Evolutionary conservation across 306 rosid species (phyloP).

Genomic region (Quercus robur): DNA sequence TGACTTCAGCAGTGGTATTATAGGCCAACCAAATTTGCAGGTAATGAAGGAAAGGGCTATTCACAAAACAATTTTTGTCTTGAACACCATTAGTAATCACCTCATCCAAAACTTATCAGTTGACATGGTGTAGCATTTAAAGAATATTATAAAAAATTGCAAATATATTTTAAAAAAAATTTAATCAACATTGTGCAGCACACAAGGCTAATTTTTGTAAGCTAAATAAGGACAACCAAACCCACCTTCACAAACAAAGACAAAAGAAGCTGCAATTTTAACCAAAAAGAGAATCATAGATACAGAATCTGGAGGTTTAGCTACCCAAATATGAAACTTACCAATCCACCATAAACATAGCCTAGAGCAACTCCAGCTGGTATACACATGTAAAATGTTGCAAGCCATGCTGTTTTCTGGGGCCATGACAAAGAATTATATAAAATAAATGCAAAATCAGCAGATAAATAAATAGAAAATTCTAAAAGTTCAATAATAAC

Average conservation of each 20-base stretch:
- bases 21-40: not conserved
- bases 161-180: too few relatives aligned
- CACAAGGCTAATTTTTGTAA: not conserved
- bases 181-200: not conserved
- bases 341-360: conserved; percentile 89
- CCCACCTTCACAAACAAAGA: conserved; percentile 1
- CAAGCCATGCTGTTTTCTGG: conserved; percentile 98
- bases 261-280: not conserved
- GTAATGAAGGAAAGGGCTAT: not conserved
- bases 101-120: not conserved
- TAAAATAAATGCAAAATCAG: conserved; percentile 8
- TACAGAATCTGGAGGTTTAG: conserved; percentile 1
- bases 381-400: conserved; percentile 91
- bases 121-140: not conserved
- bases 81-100: not conserved
- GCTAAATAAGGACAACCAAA: not conserved
- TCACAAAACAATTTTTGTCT: not conserved
- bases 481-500: not conserved
- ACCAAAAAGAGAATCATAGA: not conserved
- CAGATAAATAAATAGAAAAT: conserved; percentile 8
- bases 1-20: not conserved
- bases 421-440: conserved; percentile 20
- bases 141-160: not conserved
- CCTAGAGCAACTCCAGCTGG: conserved; percentile 94
- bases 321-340: conserved; percentile 40